Conservation (phyloP, 1,284 basidiomycete genomes). For the Vanrija pseudolonga region DNA sequence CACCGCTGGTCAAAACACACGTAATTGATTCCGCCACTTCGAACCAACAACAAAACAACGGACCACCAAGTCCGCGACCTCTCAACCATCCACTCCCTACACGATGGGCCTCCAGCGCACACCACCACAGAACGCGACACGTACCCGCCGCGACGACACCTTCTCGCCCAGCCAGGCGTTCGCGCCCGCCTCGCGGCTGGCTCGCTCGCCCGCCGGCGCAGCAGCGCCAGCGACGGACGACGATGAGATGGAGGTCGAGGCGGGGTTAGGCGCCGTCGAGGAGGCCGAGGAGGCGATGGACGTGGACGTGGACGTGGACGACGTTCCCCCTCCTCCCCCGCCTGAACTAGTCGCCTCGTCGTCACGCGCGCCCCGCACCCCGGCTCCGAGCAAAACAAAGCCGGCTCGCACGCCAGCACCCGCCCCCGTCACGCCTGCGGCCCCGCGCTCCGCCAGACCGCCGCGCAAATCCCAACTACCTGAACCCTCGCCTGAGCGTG, state of each 20-base stretch:
- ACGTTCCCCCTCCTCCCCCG: too few species aligned
- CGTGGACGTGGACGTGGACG: too few species aligned
- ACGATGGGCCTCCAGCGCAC: constrained; percentile 36
- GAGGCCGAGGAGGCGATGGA: too few species aligned
- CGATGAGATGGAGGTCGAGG: constrained; percentile 9
- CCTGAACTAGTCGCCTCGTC: too few species aligned
- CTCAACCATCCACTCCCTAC: background rate
- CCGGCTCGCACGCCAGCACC: background rate
- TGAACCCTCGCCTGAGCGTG: background rate
- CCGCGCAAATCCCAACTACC: background rate
- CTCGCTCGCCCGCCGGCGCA: background rate
- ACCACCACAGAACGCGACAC: constrained; percentile 21
- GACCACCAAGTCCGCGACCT: background rate
- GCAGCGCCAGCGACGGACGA: background rate
- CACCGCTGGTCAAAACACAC: too few species aligned
- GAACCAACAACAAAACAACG: background rate
- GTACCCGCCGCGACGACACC: constrained; percentile 4
- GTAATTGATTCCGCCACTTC: too few species aligned
- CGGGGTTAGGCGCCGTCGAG: background rate
- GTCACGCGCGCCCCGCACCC: too few species aligned
- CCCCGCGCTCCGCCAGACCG: background rate
- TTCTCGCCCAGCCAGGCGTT: constrained; percentile 16
- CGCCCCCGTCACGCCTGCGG: background rate
- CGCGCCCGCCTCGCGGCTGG: constrained; percentile 1
- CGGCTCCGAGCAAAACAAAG: too few species aligned